These are phyloP conservation scores for Rhodocollybia butyracea DNA, from an alignment of 768 basidiomycete genomes.

Conservation along the genomic window DNA sequence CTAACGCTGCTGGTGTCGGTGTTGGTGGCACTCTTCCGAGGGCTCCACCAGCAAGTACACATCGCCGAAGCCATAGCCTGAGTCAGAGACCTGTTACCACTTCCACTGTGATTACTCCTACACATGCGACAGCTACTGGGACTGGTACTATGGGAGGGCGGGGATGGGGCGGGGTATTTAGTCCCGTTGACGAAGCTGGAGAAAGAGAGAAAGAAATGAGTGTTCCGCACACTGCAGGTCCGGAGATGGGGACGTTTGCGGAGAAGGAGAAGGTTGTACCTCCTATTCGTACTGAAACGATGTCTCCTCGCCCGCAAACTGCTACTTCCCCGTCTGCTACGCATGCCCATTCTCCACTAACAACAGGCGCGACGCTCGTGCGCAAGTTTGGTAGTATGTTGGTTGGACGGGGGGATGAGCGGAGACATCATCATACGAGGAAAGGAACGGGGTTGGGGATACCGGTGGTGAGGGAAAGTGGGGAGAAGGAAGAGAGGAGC, in stretches of 20 bases:
- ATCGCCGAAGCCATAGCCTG: constrained; percentile 80
- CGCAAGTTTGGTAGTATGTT: constrained; percentile 74
- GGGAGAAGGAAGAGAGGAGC: no score
- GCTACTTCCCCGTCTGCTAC: no score
- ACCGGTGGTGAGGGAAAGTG: constrained; percentile 1
- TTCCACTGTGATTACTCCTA: neutral
- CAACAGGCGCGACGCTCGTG: constrained; percentile 69
- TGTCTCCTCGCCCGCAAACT: no score
- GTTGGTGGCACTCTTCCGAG: constrained; percentile 47
- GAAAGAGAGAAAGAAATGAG: constrained; percentile 18
- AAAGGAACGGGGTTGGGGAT: constrained; percentile 51
- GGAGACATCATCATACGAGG: constrained; percentile 32
- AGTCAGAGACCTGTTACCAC: constrained; percentile 57
- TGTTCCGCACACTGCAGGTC: constrained; percentile 64
- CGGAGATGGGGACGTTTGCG: constrained; percentile 57
- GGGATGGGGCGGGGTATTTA: constrained; percentile 63
- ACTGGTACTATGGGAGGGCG: constrained; percentile 27
- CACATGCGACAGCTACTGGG: neutral
- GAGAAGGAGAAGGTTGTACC: no score
- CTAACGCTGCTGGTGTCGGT: constrained; percentile 12
- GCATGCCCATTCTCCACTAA: constrained; percentile 40
- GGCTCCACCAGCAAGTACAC: constrained; percentile 74
- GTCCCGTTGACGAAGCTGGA: constrained; percentile 44
- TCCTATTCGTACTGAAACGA: no score
- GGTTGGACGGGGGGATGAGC: constrained; percentile 39